Evolutionary conservation across 2,329 filamentous ascomycete species (phyloP).

Genomic region (Verticillium klebahnii): DNA sequence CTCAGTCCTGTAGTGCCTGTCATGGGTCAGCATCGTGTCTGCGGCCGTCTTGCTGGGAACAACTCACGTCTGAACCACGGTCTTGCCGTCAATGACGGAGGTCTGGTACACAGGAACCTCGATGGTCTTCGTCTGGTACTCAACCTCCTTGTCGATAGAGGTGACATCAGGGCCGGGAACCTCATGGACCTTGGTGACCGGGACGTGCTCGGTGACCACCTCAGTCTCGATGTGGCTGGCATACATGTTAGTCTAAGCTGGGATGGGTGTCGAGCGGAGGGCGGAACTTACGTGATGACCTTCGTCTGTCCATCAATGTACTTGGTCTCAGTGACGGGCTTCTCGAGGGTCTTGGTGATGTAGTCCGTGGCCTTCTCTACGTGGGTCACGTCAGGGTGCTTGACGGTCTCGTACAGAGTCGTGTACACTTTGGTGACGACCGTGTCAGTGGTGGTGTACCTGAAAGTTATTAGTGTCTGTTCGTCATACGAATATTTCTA

Average conservation of each 20-base stretch:
- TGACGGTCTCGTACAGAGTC: slow-evolving; percentile 28
- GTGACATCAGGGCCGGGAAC: slow-evolving; percentile 29
- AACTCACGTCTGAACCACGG: slow-evolving; percentile 19
- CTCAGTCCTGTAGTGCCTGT: slow-evolving; percentile 21
- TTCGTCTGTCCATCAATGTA: slow-evolving; percentile 35
- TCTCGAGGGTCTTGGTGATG: slow-evolving; percentile 37
- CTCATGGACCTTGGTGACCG: slow-evolving; percentile 28
- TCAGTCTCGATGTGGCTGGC: slow-evolving; percentile 18
- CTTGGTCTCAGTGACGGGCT: slow-evolving; percentile 39
- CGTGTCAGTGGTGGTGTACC: slow-evolving; percentile 20
- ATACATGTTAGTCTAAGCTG: not conserved
- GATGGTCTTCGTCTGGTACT: slow-evolving; percentile 37
- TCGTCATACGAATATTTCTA: not conserved
- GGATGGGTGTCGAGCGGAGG: slow-evolving; percentile 19
- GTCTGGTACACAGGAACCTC: slow-evolving; percentile 41
- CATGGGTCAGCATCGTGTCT: slow-evolving; percentile 22
- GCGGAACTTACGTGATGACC: slow-evolving; percentile 22
- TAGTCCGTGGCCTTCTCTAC: slow-evolving; percentile 32
- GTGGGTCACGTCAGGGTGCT: slow-evolving; percentile 28
- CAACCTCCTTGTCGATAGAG: slow-evolving; percentile 28
- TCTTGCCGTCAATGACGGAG: slow-evolving; percentile 35
- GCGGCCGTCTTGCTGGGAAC: slow-evolving; percentile 28
- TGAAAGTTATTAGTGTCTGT: not conserved
- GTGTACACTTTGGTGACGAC: slow-evolving; percentile 25
- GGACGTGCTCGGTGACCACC: slow-evolving; percentile 21